phyloP scores from a whole-genome alignment of 2,329 filamentous ascomycete species.

The Verticillium longisporum region DNA sequence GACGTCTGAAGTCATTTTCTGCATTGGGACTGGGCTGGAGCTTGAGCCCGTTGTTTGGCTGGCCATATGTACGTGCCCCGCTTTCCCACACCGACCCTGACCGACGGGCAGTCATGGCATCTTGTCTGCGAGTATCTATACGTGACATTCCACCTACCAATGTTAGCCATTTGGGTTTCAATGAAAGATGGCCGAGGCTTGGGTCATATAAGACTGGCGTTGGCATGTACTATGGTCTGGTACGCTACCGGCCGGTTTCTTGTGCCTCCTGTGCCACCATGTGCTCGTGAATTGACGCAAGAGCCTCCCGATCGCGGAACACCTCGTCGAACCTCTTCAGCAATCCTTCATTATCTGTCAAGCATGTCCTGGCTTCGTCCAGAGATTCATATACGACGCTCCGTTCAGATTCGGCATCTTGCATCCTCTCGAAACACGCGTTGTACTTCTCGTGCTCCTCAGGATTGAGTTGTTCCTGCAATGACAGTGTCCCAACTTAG shows the following conservation, averaged over 20 bases:
- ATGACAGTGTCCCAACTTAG: not conserved
- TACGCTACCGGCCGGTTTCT: not conserved
- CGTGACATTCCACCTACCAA: not conserved
- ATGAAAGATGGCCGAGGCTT: no score
- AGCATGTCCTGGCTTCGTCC: not conserved
- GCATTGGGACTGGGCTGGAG: constrained; percentile 2
- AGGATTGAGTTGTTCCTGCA: not conserved
- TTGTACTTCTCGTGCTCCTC: not conserved
- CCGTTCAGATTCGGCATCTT: not conserved
- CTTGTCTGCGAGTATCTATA: not conserved
- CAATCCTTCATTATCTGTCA: not conserved
- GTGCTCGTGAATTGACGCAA: not conserved
- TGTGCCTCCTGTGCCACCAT: not conserved
- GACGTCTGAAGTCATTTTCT: constrained; percentile 5
- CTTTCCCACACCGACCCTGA: not conserved
- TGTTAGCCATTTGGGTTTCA: not conserved
- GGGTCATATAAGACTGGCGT: no score
- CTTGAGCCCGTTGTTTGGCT: not conserved
- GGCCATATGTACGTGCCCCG: not conserved
- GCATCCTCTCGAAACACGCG: not conserved
- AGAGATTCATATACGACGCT: not conserved
- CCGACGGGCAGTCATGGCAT: not conserved
- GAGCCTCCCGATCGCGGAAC: not conserved
- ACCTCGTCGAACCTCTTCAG: not conserved
- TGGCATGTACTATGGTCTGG: no score